A percentile compares a stretch with the other conserved stretches of the same genome.
Conservation (phyloP, 2,329 filamentous ascomycete species). For the Paecilomyces dactylethromorphus region DNA sequence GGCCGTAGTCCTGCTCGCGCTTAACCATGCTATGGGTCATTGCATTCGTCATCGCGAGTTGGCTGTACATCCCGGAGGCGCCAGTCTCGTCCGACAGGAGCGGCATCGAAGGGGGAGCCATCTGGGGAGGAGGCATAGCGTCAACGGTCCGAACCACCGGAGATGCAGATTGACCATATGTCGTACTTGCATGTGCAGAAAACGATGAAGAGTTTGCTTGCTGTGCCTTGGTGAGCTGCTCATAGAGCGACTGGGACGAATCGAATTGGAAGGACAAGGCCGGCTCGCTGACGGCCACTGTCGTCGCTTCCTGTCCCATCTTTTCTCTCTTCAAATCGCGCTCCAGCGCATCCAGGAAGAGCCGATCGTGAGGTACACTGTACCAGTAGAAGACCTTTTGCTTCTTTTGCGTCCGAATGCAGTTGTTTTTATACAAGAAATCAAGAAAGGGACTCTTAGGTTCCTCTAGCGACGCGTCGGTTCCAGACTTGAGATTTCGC, state of each 20-base stretch:
- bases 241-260: slow-evolving; percentile 96
- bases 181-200: slow-evolving; percentile 66
- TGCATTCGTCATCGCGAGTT: slow-evolving; percentile 62
- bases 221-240: slow-evolving; percentile 98
- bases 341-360: slow-evolving; percentile 96
- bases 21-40: slow-evolving; percentile 72
- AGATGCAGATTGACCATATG: slow-evolving; percentile 67
- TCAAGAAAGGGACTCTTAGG: slow-evolving; percentile 98
- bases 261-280: slow-evolving; percentile 98
- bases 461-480: slow-evolving; percentile 95
- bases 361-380: slow-evolving; percentile 92
- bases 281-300: slow-evolving; percentile 91
- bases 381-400: slow-evolving; percentile 99
- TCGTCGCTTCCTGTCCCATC: slow-evolving; percentile 98
- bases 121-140: slow-evolving; percentile 80
- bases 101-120: slow-evolving; percentile 61
- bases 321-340: slow-evolving; percentile 98
- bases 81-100: slow-evolving; percentile 56
- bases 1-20: slow-evolving; percentile 76
- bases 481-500: slow-evolving; percentile 95
- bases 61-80: slow-evolving; percentile 63
- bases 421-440: slow-evolving; percentile 99
- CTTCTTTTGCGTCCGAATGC: slow-evolving; percentile 99
- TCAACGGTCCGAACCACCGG: slow-evolving; percentile 87
- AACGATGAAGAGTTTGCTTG: slow-evolving; percentile 98